Base-by-base conservation (phyloP, 768 basidiomycete species). In the Tephrocybe sp. region DNA sequence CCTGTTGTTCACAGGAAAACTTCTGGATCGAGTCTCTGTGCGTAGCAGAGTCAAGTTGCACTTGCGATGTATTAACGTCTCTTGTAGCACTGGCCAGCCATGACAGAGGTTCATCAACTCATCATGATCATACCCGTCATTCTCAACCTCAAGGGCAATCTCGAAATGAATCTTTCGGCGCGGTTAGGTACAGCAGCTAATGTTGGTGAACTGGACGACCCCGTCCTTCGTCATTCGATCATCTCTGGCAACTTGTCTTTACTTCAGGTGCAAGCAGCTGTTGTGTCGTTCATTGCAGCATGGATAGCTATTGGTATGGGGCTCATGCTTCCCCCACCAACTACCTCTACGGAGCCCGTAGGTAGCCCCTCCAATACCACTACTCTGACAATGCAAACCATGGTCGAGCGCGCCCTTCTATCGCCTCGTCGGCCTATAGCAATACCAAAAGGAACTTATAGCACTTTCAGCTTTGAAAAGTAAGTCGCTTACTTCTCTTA, bases 101-200 rank as follows among this genome's bases (percentile, higher is more conserved):
- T 99, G 81, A 75, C 76, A 41, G 79, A 88, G 34, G 83, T 97
- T 41, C 88, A 97, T 73, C 94, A 98, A 64, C 84, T 98, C 47
- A 93, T 98, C 58, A 92, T 98, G 76, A 91, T 98, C 45, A 85
- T 97, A 3, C 94, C 95, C 10, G 93, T 94, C 53, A 74, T 98
- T 16, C 79, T 92, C 55, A 98, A 98, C 59, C 80, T 99, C 49
- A 97, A 97, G 61, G 97, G 95, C n/a, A 92, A 99, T 61, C 79
- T 98, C 30, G 97, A 98, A 68, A 98, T 98, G 95, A 97, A 97
- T 56, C 83, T 99, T 6, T 94, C 94, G 3, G 93, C 97, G 1
- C 81, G 95, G 12, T 77, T 99, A n/a, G 88, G 90, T 1, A 99
- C 97, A 0, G 88, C 94, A 1, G 89, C 94, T 4, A 97, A 97